Base-by-base conservation (phyloP, 352 stramenopile genomes). In the Blastocystis sp. region DNA sequence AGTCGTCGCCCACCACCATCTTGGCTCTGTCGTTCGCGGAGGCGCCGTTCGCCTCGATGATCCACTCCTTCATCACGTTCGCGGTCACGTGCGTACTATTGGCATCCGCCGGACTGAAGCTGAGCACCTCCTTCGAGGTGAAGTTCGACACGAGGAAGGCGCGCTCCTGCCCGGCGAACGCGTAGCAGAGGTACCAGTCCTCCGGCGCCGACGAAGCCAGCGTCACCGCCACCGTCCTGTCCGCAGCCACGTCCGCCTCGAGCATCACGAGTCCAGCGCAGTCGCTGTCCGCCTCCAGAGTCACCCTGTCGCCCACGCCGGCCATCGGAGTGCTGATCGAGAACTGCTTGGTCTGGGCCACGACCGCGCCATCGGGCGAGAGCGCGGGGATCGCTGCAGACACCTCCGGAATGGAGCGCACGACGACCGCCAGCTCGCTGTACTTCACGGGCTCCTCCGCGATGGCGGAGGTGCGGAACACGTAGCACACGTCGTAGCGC, bases 401-500 rank as follows among this genome's bases (percentile, higher is more conserved):
- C 15, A 84, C 29, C 54, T 45, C 23, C 8, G 73, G 73, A 4
- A 84, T 18, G 9, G 11, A 23, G 55, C 73, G 73, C 47, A 84
- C 73, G 34, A 34, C 20, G 73, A 84, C 50, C 11, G 73, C 29
- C 11, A 64, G 62, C 47, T 84, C 53, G 20, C 43, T 61, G 53
- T 79, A 88, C 66, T 79, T 88, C 7, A 88, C 76, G 13, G 77
- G 77, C 20, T 56, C 56, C 66, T 88, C 77, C 0, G 41, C 26
- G 3, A 88, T 3, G 20, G 6, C 45, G 3, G 3, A 20, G n/a
- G 15, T 55, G 37, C 26, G 26, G 47, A 88, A 88, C 47, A 88
- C 77, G 47, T 88, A 88, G 55, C 77, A 88, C 9, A 88, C 11
- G 55, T 88, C 77, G 55, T 88, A 88, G 20, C 20, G 23, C 45